Percentiles rank a stretch among this genome's conserved stretches.
phyloP scores from a whole-genome alignment of 176 grass and related monocot genomes.

The Dendrocalamus sinicus region DNA sequence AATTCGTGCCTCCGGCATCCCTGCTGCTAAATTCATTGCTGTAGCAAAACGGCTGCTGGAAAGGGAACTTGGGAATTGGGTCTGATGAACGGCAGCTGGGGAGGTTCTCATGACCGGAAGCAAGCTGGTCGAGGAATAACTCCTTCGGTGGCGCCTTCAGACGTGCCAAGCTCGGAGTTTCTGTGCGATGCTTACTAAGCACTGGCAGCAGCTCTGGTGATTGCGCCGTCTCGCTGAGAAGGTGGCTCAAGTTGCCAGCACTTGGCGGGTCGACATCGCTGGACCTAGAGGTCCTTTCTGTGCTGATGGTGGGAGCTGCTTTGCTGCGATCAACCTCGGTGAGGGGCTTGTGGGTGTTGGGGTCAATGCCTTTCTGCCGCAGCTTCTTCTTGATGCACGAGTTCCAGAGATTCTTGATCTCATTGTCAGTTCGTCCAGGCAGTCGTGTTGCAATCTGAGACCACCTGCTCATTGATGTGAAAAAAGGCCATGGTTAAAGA shows the following conservation, averaged over 20 bases:
- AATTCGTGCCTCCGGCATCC: slow-evolving; percentile 31
- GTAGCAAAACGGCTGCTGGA: slow-evolving; percentile 46
- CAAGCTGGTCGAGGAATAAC: slow-evolving; percentile 50
- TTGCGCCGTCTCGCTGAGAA: slow-evolving; percentile 52
- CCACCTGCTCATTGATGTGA: slow-evolving; percentile 49
- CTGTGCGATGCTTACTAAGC: slow-evolving; percentile 35
- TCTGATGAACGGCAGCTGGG: slow-evolving; percentile 31
- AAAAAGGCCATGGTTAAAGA: slow-evolving; percentile 10
- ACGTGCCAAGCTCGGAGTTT: slow-evolving; percentile 42
- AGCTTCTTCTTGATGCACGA: slow-evolving; percentile 81
- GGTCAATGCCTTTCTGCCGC: slow-evolving; percentile 60
- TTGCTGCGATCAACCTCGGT: slow-evolving; percentile 38
- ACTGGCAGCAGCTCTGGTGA: slow-evolving; percentile 42
- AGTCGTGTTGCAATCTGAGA: slow-evolving; percentile 69
- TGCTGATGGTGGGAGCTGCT: slow-evolving; percentile 39
- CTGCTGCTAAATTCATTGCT: slow-evolving; percentile 42
- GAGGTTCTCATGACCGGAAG: slow-evolving; percentile 44
- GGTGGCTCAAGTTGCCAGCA: slow-evolving; percentile 31
- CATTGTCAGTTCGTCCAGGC: slow-evolving; percentile 76
- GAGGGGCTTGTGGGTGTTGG: slow-evolving; percentile 61
- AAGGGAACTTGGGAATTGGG: slow-evolving; percentile 44
- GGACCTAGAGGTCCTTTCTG: slow-evolving; percentile 49
- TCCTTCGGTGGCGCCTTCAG: slow-evolving; percentile 42
- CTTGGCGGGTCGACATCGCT: slow-evolving; percentile 48
- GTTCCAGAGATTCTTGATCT: slow-evolving; percentile 86